Conservation (phyloP, 2,329 filamentous ascomycete species). For the Phaeosphaeria sp. region DNA sequence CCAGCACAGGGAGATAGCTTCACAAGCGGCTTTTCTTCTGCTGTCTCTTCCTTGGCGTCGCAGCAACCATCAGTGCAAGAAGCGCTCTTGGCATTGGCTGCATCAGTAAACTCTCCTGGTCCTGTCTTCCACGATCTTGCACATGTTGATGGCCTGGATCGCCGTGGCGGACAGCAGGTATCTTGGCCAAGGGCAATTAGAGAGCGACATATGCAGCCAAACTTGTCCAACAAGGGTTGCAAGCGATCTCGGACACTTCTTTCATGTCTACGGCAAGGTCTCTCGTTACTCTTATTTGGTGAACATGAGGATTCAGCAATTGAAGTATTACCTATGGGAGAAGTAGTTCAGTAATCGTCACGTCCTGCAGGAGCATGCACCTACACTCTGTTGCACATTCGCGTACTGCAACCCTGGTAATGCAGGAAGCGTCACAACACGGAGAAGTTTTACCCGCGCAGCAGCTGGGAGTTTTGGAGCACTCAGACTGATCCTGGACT, state of each 20-base stretch:
- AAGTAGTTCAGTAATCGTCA: not conserved
- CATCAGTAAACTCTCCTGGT: not conserved
- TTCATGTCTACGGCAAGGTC: conserved; percentile 3
- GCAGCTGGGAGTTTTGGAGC: conserved; percentile 5
- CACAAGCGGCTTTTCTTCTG: not conserved
- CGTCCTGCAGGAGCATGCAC: not conserved
- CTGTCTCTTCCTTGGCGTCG: not conserved
- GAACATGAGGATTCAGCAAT: not conserved
- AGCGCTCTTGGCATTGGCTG: not conserved
- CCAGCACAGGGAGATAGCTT: not conserved
- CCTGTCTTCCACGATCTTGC: conserved; percentile 3
- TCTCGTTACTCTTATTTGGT: not conserved
- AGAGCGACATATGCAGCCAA: not conserved
- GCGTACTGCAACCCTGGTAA: conserved; percentile 7
- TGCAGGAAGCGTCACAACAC: conserved; percentile 11
- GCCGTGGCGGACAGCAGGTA: conserved; percentile 7
- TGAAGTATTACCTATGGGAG: not conserved
- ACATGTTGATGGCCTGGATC: conserved; percentile 1
- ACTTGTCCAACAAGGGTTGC: not conserved
- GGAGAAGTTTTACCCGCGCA: conserved; percentile 8
- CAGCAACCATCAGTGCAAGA: conserved; percentile 15
- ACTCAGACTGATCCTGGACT: not conserved
- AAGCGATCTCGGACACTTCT: conserved; percentile 3
- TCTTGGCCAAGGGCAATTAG: conserved; percentile 9
- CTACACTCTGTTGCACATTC: conserved; percentile 3